Evolutionary conservation across 345 rosid genomes (phyloP).

Genomic region (Citrus glauca): DNA sequence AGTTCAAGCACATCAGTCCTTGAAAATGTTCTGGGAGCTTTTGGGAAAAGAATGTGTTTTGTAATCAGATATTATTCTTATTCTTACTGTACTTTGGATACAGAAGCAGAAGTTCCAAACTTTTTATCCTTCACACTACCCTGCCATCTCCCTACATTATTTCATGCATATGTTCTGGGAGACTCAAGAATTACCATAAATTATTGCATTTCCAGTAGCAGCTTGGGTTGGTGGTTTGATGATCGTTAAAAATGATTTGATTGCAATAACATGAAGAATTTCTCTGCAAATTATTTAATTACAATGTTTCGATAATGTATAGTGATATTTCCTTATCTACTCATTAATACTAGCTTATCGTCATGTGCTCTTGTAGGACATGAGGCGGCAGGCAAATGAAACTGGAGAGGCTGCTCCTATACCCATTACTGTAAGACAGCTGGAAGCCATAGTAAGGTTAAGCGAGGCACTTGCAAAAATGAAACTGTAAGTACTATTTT

Average conservation of each 20-base stretch:
- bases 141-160: not conserved
- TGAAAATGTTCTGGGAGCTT: not conserved
- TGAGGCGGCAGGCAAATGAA: constrained; percentile 95
- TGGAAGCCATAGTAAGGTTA: constrained; percentile 87
- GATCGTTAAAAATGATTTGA: not conserved
- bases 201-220: not conserved
- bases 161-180: not conserved
- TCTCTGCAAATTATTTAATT: not conserved
- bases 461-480: constrained; percentile 94
- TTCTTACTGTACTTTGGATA: not conserved
- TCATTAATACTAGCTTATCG: not conserved
- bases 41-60: not conserved
- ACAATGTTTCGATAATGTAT: not conserved
- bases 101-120: not conserved
- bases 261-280: not conserved
- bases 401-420: constrained; percentile 84
- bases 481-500: constrained; percentile 66
- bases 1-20: not conserved
- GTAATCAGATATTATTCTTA: not conserved
- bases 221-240: not conserved
- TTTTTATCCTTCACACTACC: not conserved
- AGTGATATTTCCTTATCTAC: not conserved
- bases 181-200: not conserved
- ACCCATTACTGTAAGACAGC: constrained; percentile 93
- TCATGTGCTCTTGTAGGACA: constrained; percentile 45